Evolutionary conservation across 78 protist genomes (phyloP).

Genomic region (Chrysochromulina tobinii): DNA sequence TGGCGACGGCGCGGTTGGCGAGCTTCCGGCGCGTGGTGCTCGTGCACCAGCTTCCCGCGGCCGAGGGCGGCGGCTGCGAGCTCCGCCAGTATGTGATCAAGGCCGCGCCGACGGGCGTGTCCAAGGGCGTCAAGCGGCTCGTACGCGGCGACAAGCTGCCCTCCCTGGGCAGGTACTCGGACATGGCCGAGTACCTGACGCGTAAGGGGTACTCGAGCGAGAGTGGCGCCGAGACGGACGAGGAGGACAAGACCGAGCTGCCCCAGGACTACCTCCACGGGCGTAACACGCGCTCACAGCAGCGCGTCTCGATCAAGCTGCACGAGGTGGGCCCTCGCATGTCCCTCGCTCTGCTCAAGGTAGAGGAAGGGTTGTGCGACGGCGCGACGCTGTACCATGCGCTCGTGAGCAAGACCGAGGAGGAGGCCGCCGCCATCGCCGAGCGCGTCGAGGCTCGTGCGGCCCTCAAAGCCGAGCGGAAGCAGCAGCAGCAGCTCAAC

Average conservation of each 20-base stretch:
- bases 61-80: neutral
- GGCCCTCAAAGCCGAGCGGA: neutral
- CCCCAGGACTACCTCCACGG: constrained; percentile 13
- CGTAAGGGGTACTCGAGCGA: neutral
- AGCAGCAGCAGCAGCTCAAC: neutral
- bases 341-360: neutral
- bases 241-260: neutral
- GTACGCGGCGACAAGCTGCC: neutral
- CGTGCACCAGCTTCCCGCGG: neutral
- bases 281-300: neutral
- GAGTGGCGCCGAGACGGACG: constrained; percentile 14
- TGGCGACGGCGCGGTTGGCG: neutral
- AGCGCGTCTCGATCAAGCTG: neutral
- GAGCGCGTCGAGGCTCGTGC: neutral
- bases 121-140: neutral
- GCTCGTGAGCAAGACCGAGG: neutral
- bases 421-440: neutral
- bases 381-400: neutral
- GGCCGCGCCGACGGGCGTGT: neutral
- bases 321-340: neutral
- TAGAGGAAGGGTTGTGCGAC: constrained; percentile 9
- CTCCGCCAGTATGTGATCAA: constrained; percentile 4
- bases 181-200: neutral
- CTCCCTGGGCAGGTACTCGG: neutral
- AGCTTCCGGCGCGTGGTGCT: constrained; percentile 11